Percentiles rank a stretch among this genome's conserved stretches.
Evolutionary conservation across 1,139 yeast genomes (phyloP).

Genomic region (Nakaseomyces nivariensis): DNA sequence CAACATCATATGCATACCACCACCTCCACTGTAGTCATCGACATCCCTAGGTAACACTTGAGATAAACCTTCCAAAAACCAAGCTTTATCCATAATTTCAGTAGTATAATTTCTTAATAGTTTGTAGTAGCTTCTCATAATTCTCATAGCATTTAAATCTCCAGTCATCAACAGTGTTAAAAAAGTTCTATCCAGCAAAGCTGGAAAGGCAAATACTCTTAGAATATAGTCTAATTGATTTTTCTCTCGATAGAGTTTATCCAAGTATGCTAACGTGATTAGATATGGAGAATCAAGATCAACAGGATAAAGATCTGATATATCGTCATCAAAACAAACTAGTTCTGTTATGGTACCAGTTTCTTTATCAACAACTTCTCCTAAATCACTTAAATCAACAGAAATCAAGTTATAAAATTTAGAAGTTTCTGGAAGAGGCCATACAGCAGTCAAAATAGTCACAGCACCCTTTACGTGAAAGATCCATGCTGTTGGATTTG

Average conservation of each 20-base stretch:
- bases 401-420: slow-evolving; percentile 65
- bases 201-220: slow-evolving; percentile 88
- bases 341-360: slow-evolving; percentile 43
- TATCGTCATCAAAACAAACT: slow-evolving; percentile 78
- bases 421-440: slow-evolving; percentile 79
- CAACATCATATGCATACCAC: slow-evolving; percentile 86
- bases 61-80: slow-evolving; percentile 91
- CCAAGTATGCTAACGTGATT: slow-evolving; percentile 75
- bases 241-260: slow-evolving; percentile 72
- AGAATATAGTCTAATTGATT: slow-evolving; percentile 77
- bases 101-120: slow-evolving; percentile 70
- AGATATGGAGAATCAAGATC: slow-evolving; percentile 75
- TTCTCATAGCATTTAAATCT: slow-evolving; percentile 77
- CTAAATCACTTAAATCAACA: slow-evolving; percentile 69
- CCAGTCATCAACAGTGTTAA: slow-evolving; percentile 71
- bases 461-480: slow-evolving; percentile 97
- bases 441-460: slow-evolving; percentile 84
- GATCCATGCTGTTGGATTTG: slow-evolving; percentile 93
- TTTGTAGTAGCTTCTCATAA: slow-evolving; percentile 81
- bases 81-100: slow-evolving; percentile 79
- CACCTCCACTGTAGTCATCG: slow-evolving; percentile 76
- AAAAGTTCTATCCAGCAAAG: slow-evolving; percentile 70
- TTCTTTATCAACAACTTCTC: slow-evolving; percentile 54
- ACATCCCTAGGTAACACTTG: slow-evolving; percentile 77
- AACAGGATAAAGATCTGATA: slow-evolving; percentile 79